Evolutionary conservation across 2,329 filamentous ascomycete genomes (phyloP).

Genomic region (Fusarium sp.): DNA sequence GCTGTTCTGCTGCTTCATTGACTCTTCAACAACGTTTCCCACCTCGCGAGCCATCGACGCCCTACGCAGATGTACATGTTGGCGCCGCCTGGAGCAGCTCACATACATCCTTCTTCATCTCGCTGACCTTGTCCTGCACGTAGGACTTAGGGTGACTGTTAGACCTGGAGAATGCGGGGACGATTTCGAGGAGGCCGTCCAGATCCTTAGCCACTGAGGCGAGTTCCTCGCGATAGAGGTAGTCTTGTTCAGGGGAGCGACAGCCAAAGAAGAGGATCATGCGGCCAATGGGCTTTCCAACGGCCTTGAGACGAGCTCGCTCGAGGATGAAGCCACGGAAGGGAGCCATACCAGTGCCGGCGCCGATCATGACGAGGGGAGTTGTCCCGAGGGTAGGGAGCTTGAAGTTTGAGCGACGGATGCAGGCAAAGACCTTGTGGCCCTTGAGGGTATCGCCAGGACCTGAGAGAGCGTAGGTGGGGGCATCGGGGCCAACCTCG

Average conservation of each 20-base stretch:
- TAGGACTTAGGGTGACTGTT: conserved; percentile 44
- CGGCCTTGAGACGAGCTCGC: conserved; percentile 32
- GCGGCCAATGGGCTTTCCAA: conserved; percentile 36
- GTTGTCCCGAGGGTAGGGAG: conserved; percentile 55
- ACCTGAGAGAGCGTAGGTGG: conserved; percentile 27
- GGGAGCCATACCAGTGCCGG: conserved; percentile 63
- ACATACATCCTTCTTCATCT: conserved; percentile 45
- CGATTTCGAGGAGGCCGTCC: conserved; percentile 27
- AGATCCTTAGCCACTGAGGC: conserved; percentile 29
- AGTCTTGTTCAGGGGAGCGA: conserved; percentile 62
- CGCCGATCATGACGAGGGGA: conserved; percentile 64
- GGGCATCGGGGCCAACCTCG: not conserved
- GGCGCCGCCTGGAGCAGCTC: conserved; percentile 50
- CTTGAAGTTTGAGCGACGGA: conserved; percentile 56
- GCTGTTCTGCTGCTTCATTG: conserved; percentile 49
- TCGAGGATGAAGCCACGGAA: conserved; percentile 47
- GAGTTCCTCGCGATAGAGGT: conserved; percentile 64
- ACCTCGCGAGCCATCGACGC: conserved; percentile 59
- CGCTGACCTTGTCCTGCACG: conserved; percentile 53
- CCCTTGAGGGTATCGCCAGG: conserved; percentile 26
- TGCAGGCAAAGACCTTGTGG: conserved; percentile 37
- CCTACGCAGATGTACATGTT: conserved; percentile 56
- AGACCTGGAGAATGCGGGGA: conserved; percentile 35
- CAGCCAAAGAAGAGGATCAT: conserved; percentile 70
- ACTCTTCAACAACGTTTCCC: conserved; percentile 51